These are phyloP conservation scores for Ramularia collo-cygni DNA, from an alignment of 2,329 filamentous ascomycete species.

Conservation along the genomic window DNA sequence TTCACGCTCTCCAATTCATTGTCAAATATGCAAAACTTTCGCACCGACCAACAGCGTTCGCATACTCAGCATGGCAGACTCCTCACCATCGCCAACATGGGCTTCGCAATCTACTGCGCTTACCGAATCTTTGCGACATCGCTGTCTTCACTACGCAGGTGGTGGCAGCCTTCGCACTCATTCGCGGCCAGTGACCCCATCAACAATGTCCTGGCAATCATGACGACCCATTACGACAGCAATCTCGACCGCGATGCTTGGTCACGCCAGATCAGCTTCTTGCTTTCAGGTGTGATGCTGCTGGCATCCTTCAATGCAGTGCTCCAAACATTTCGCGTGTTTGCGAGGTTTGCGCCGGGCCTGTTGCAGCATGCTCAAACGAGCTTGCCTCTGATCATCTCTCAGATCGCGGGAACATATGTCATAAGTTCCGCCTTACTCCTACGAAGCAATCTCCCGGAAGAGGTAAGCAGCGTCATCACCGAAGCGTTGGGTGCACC, in stretches of 20 bases:
- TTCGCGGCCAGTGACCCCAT: conserved; percentile 73
- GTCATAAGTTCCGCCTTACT: conserved; percentile 75
- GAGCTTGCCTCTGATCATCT: conserved; percentile 71
- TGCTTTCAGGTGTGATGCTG: conserved; percentile 75
- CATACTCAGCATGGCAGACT: conserved; percentile 61
- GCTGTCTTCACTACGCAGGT: conserved; percentile 59
- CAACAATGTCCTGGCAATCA: conserved; percentile 70
- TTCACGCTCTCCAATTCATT: conserved; percentile 61
- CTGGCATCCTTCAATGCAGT: conserved; percentile 74
- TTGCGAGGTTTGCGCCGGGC: conserved; percentile 65
- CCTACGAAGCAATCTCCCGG: conserved; percentile 69
- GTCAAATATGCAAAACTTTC: conserved; percentile 54
- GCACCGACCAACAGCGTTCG: conserved; percentile 58
- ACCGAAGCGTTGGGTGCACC: conserved; percentile 71
- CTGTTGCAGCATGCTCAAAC: conserved; percentile 68
- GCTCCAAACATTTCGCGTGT: conserved; percentile 76
- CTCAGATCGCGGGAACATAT: conserved; percentile 76
- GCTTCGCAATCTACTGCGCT: conserved; percentile 74
- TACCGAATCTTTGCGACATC: conserved; percentile 72
- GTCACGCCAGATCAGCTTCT: conserved; percentile 78
- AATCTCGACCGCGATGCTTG: conserved; percentile 74
- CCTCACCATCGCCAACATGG: conserved; percentile 56
- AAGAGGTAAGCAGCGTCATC: conserved; percentile 69
- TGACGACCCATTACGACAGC: conserved; percentile 79
- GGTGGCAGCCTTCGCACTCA: conserved; percentile 36